Evolutionary conservation across 352 stramenopile genomes (phyloP), one percentile per base, ranked within the genome.

Genomic region (Phytophthora cactorum): DNA sequence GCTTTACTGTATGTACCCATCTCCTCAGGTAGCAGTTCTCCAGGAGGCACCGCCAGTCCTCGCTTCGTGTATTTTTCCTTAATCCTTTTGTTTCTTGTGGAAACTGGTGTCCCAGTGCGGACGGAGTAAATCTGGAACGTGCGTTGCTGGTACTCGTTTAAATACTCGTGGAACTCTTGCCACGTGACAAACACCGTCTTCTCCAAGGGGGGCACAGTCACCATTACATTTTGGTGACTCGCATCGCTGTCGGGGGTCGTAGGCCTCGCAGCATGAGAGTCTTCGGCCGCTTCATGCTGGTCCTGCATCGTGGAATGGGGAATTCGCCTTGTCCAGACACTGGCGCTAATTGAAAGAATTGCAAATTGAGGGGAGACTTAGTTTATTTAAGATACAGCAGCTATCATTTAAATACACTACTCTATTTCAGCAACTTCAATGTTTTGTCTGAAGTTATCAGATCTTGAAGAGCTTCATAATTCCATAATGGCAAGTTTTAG

Each of bases 101-200:
- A 46, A 29, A 72, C 57, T 8, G 68, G 63, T 14, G 68, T 75
- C 15, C 44, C 63, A 7, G 68, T 75, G 27, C 68, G 62, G 5
- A 71, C 45, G 0, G 68, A 72, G 14, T 75, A 75, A 12, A 77
- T 65, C 63, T 78, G 71, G 62, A 63, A 67, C 29, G 71, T 78
- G 57, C 61, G 61, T 14, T 56, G 58, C 36, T 78, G 71, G 50
- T 78, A 78, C 41, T 67, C 61, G 28, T 52, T 32, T 36, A 78
- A 34, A 25, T 70, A 75, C 27, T 66, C 36, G 38, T 75, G 60
- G 66, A 78, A 78, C 25, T 75, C 71, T 31, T 56, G 22, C 71
- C 71, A 78, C 4, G 45, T 68, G 0, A 43, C 28, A 52, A 78
- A 78, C 4, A 67, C 49, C 0, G 52, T 72, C 34, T 65, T 75